Evolutionary conservation across 345 rosid species (phyloP), one percentile per base, ranked within the genome.

Genomic region (Lepidium sativum): DNA sequence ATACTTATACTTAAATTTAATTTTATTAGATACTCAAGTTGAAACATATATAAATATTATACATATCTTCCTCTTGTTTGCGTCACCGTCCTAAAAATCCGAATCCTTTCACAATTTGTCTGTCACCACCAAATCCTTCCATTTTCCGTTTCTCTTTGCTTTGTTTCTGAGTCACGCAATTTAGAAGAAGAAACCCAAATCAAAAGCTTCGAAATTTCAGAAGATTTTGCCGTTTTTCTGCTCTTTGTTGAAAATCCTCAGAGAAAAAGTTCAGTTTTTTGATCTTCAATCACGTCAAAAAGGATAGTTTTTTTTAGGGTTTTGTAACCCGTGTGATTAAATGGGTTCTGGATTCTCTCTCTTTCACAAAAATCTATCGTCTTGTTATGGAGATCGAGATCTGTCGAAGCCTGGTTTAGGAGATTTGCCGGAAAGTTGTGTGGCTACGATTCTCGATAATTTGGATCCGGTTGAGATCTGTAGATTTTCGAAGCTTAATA

Each of bases 391-490:
- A 40, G 42, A 63, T 21, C 44, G 53, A 45, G 74, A 77, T 16
- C 43, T 67, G 11, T 20, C 49, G 32, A 69, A 67, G 38, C 75
- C 86, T 9, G 49, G 80, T 52, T 84, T 95, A 13, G 95, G 91
- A 8, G 96, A 91, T 61, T 44, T 95, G 11, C 98, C 97, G 0
- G 99, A 95, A 67, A 59, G 86, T 37, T 88, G 95, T 34, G 96
- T 81, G 35, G 99, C 99, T 38, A 68, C 56, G 70, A 68, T 91
- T 57, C 61, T 95, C 27, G 78, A 43, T 54, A 57, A 73, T 77
- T 69, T 95, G 78, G 92, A 85, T 71, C 96, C 97, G 0, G 81
- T 79, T 6, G 95, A 95, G 80, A 88, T 91, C 41, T 88, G 95
- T 54, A 82, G 80, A 72, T 69, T 91, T 68, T 85, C 89, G 0